phyloP scores from a whole-genome alignment of 305 asterid species.

The Stenogyne calaminthoides region DNA sequence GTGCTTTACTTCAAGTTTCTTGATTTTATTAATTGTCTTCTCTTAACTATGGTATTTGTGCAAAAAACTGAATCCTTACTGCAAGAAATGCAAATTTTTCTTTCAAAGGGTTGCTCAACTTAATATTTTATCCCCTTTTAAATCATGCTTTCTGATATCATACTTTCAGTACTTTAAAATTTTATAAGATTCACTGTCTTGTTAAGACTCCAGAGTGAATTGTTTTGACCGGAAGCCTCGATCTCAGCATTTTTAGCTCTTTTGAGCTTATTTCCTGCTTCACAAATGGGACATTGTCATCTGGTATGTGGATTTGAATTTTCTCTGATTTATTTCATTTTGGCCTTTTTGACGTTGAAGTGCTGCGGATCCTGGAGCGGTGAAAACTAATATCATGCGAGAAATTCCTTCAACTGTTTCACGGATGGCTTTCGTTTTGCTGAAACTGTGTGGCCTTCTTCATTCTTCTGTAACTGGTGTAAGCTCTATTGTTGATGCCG shows the following conservation, averaged over 20 bases:
- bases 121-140: background rate
- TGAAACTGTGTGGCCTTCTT: constrained; percentile 70
- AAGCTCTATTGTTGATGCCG: constrained; percentile 70
- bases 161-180: background rate
- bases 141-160: background rate
- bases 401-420: constrained; percentile 66
- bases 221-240: background rate
- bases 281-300: background rate
- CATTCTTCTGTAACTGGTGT: constrained; percentile 68
- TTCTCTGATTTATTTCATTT: constrained; percentile 27
- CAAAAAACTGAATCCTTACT: background rate
- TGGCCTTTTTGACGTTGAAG: constrained; percentile 37
- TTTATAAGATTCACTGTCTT: background rate
- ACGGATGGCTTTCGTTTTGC: constrained; percentile 39
- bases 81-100: background rate
- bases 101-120: background rate
- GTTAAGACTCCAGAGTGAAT: background rate
- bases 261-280: background rate
- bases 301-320: background rate
- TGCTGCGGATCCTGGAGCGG: constrained; percentile 86
- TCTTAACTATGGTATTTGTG: background rate
- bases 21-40: background rate
- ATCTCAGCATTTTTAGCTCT: background rate
- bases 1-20: background rate
- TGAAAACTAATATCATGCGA: constrained; percentile 81